Evolutionary conservation across 116 monocot genomes (phyloP).

Genomic region (Dioscorea cayenensis): DNA sequence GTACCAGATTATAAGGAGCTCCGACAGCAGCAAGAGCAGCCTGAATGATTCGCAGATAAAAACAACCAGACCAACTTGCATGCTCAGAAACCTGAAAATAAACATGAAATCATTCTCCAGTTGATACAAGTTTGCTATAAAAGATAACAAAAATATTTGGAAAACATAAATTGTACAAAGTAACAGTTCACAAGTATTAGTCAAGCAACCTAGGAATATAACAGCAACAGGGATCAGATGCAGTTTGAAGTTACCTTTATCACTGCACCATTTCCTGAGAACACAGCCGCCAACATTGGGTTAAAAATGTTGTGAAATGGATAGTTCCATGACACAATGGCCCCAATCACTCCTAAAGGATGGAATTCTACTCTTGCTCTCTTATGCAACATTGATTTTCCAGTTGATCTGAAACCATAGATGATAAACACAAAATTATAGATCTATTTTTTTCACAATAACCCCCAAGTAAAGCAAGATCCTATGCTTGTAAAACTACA

Average conservation of each 20-base stretch:
- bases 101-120: neutral
- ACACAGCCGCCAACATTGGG: conserved; percentile 94
- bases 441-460: neutral
- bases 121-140: neutral
- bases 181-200: neutral
- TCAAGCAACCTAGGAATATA: neutral
- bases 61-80: conserved; percentile 99
- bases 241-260: conserved; percentile 57
- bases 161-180: neutral
- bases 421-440: neutral
- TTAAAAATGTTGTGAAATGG: conserved; percentile 98
- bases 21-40: conserved; percentile 91
- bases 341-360: conserved; percentile 96
- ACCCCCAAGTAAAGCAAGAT: neutral
- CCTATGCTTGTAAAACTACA: neutral
- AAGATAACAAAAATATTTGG: neutral
- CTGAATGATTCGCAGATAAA: conserved; percentile 91
- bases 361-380: conserved; percentile 90
- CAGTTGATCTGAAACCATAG: conserved; percentile 44
- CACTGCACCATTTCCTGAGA: conserved; percentile 91
- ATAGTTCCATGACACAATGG: conserved; percentile 99
- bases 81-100: conserved; percentile 85
- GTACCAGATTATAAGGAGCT: conserved; percentile 94
- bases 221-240: neutral
- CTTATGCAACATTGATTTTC: conserved; percentile 96